A percentile compares a stretch with the other conserved stretches of the same genome.
Evolutionary conservation across 768 basidiomycete species (phyloP).

Genomic region (Boletus reticuloceps): DNA sequence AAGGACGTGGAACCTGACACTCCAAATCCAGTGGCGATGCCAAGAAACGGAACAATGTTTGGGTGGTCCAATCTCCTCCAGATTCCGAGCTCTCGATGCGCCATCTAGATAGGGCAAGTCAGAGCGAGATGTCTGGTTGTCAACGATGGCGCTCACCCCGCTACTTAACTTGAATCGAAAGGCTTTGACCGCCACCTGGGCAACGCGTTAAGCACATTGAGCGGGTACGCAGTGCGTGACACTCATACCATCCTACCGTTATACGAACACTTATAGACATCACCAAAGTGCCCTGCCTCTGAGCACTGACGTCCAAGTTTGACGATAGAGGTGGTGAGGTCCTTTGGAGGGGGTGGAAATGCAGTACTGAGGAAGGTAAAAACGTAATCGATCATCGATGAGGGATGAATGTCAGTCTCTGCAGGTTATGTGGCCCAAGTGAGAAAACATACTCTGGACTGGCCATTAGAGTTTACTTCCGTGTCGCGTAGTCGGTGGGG

Average conservation of each 20-base stretch:
- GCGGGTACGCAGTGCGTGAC: background rate
- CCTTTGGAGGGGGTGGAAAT: background rate
- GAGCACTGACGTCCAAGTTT: background rate
- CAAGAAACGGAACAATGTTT: constrained; percentile 2
- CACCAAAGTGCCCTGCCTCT: background rate
- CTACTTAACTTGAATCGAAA: background rate
- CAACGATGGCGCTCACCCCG: background rate
- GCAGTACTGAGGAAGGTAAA: background rate
- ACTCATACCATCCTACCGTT: background rate
- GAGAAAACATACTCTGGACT: too few species aligned
- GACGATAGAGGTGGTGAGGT: background rate
- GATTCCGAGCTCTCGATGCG: constrained; percentile 1
- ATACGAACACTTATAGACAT: background rate
- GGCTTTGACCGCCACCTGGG: background rate
- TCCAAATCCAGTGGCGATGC: background rate
- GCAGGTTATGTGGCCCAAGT: too few species aligned
- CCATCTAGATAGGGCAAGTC: background rate
- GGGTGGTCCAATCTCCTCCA: background rate
- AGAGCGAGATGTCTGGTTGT: background rate
- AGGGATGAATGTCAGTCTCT: background rate
- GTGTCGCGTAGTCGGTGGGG: too few species aligned
- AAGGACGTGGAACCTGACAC: background rate
- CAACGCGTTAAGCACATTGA: background rate
- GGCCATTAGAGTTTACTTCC: too few species aligned
- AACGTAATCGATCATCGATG: background rate